phyloP scores from a whole-genome alignment of 2,329 filamentous ascomycete genomes.

The Penicillium sp. region DNA sequence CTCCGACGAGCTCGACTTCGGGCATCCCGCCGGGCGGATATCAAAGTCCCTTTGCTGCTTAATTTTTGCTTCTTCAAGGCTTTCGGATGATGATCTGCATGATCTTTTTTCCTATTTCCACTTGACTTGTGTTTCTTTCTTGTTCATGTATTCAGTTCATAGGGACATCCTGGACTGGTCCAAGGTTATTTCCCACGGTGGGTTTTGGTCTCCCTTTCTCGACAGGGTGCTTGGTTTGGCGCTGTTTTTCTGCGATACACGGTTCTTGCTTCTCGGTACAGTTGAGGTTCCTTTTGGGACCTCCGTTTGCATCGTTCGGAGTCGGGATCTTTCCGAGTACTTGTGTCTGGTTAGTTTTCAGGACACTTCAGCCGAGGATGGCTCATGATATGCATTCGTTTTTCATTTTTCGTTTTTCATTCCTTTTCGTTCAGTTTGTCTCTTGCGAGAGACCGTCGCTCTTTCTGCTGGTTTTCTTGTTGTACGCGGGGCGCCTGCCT shows the following conservation, averaged over 20 bases:
- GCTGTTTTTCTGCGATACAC: constrained; percentile 20
- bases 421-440: background rate
- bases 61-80: constrained; percentile 1
- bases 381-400: constrained; percentile 12
- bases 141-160: constrained; percentile 17
- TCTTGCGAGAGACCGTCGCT: background rate
- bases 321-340: constrained; percentile 21
- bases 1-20: constrained; percentile 20
- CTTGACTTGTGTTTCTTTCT: constrained; percentile 6
- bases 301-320: constrained; percentile 23
- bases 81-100: constrained; percentile 14
- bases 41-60: constrained; percentile 30
- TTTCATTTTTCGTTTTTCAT: background rate
- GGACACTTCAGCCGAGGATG: constrained; percentile 12
- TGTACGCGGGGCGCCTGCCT: too few species aligned
- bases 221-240: constrained; percentile 15
- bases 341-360: constrained; percentile 9
- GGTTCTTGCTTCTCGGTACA: constrained; percentile 18
- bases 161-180: constrained; percentile 22
- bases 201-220: constrained; percentile 12
- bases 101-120: constrained; percentile 4
- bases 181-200: constrained; percentile 15
- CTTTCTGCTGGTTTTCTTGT: background rate
- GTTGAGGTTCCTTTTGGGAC: constrained; percentile 5
- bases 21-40: constrained; percentile 30